A percentile compares a stretch with the other conserved stretches of the same genome.
Conservation (phyloP, 176 grass and related monocot genomes). For the Aegilops umbellulata region DNA sequence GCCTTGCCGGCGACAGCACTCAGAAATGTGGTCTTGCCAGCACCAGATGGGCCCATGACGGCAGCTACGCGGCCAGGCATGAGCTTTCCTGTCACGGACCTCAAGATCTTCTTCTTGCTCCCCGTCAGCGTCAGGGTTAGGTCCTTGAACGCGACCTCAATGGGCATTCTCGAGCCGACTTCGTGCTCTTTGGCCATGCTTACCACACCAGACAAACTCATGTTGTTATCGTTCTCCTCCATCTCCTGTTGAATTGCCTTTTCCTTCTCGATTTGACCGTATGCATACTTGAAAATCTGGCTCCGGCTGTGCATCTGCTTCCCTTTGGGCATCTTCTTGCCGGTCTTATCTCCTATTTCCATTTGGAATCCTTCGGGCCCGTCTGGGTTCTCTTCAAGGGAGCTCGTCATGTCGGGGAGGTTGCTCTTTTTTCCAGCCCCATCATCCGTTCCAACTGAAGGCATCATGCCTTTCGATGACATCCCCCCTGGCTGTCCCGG, state of each 20-base stretch:
- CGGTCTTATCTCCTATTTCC: constrained; percentile 60
- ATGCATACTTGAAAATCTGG: constrained; percentile 97
- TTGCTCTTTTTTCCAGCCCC: constrained; percentile 44
- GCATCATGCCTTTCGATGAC: background rate
- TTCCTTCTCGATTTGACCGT: constrained; percentile 97
- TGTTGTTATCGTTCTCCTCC: constrained; percentile 55
- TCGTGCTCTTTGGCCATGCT: constrained; percentile 85
- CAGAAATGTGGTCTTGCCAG: constrained; percentile 93
- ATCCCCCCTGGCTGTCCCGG: constrained; percentile 11
- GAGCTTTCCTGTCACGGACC: constrained; percentile 84
- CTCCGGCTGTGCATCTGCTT: constrained; percentile 79
- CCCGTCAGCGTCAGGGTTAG: constrained; percentile 79
- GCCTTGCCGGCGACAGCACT: constrained; percentile 95
- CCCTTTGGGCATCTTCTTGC: constrained; percentile 65
- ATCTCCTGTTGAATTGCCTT: constrained; percentile 86
- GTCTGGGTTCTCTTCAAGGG: constrained; percentile 65
- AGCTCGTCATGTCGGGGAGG: constrained; percentile 63
- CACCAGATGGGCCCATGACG: constrained; percentile 94
- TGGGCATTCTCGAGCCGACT: constrained; percentile 44
- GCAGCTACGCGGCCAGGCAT: constrained; percentile 81
- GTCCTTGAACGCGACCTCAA: constrained; percentile 90
- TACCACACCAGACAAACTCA: constrained; percentile 91
- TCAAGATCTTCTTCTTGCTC: constrained; percentile 80
- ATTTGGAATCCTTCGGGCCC: constrained; percentile 60
- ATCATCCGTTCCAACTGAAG: constrained; percentile 29